These are phyloP conservation scores for Helicosporidium sp. DNA, from an alignment of 139 green algal species.

Conservation along the genomic window DNA sequence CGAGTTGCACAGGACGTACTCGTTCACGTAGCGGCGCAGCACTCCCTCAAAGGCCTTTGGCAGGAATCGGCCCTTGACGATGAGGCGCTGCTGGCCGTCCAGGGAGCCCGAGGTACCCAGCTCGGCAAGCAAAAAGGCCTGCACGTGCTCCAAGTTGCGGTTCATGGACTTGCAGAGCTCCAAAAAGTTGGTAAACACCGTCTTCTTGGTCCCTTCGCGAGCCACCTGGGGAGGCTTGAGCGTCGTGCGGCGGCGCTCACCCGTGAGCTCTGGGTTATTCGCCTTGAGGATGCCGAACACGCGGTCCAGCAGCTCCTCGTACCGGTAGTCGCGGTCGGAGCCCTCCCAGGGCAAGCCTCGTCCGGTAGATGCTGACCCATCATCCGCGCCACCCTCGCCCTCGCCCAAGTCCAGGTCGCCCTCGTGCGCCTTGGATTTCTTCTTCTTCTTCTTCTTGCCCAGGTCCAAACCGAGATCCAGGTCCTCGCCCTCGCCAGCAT, in stretches of 20 bases:
- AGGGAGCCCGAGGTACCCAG: slow-evolving; percentile 77
- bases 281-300: slow-evolving; percentile 89
- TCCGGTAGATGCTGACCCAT: too few species aligned
- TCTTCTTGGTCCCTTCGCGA: slow-evolving; percentile 98
- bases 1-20: slow-evolving; percentile 93
- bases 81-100: slow-evolving; percentile 82
- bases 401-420: neutral
- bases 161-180: slow-evolving; percentile 89
- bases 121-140: slow-evolving; percentile 82
- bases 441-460: slow-evolving; percentile 22
- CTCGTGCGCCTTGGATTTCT: slow-evolving; percentile 11
- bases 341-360: slow-evolving; percentile 65
- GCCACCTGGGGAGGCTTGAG: slow-evolving; percentile 93
- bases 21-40: slow-evolving; percentile 87
- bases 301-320: slow-evolving; percentile 87
- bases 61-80: slow-evolving; percentile 93
- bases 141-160: slow-evolving; percentile 52
- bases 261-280: slow-evolving; percentile 93
- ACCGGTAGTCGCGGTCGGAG: slow-evolving; percentile 83
- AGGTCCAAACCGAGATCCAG: slow-evolving; percentile 20
- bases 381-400: slow-evolving; percentile 11
- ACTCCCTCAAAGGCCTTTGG: slow-evolving; percentile 95
- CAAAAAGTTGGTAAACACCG: slow-evolving; percentile 98
- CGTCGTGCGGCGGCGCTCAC: slow-evolving; percentile 77
- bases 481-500: slow-evolving; percentile 7